Evolutionary conservation across 192 early-diverging fungal species (phyloP).

Genomic region (Coemansia sp.): DNA sequence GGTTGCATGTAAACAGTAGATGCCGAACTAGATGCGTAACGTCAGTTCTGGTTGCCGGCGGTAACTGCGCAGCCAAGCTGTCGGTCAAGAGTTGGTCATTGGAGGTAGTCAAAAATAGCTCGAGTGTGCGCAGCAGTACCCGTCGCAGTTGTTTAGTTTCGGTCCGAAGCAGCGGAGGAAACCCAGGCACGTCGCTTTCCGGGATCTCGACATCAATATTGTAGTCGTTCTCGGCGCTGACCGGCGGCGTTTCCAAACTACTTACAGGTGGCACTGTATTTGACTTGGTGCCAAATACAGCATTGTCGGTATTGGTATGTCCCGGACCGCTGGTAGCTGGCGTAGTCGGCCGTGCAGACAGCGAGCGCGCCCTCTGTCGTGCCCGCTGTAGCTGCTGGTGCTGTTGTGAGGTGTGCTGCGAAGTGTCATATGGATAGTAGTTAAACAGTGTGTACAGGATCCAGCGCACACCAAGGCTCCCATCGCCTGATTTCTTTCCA

Average conservation of each 20-base stretch:
- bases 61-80: background rate
- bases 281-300: background rate
- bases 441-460: slow-evolving; percentile 38
- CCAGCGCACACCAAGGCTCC: slow-evolving; percentile 32
- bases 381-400: slow-evolving; percentile 9
- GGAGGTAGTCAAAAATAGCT: slow-evolving; percentile 34
- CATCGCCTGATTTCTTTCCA: slow-evolving; percentile 11
- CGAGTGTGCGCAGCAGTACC: slow-evolving; percentile 30
- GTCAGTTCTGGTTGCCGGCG: slow-evolving; percentile 23
- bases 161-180: slow-evolving; percentile 13
- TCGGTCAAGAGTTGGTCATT: slow-evolving; percentile 7
- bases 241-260: background rate
- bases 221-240: slow-evolving; percentile 6
- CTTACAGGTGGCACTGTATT: slow-evolving; percentile 3
- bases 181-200: slow-evolving; percentile 20
- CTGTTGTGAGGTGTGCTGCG: slow-evolving; percentile 38
- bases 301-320: background rate
- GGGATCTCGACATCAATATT: slow-evolving; percentile 8
- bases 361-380: slow-evolving; percentile 7
- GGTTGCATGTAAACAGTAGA: slow-evolving; percentile 34
- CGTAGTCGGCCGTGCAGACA: slow-evolving; percentile 10
- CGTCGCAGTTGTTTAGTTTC: slow-evolving; percentile 31
- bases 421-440: slow-evolving; percentile 43
- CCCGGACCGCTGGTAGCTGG: background rate
- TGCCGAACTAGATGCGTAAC: slow-evolving; percentile 28